Base-by-base conservation (phyloP, 768 basidiomycete species). In the Lactifluus pinguis region DNA sequence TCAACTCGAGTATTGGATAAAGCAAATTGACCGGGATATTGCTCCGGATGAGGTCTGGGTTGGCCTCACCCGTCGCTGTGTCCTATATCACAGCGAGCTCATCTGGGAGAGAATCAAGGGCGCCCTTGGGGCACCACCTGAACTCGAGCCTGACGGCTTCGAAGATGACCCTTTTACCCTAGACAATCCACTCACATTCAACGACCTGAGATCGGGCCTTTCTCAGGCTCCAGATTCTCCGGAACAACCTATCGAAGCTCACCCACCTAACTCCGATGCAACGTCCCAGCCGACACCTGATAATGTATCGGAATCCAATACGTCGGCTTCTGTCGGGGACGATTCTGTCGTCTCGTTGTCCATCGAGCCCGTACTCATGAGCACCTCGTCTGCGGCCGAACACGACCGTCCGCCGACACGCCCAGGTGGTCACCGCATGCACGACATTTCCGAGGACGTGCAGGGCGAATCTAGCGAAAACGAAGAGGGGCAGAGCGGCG, bases 51-150 rank as follows among this genome's bases (percentile, higher is more conserved):
- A 79, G 19, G 68, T 83, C 34, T 97, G 91, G 90, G 82, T 86
- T 49, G 76, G 79, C 67, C 80, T 81, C 10, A 81, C 84, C 0
- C 84, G 91, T n/a, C 79, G 78, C 57, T 92, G 91, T 67, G 81
- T 95, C 66, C 76, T 88, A 21, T 73, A 81, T 29, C 86, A 85
- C 65, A 87, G 85, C 14, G 92, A 95, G 68, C 82, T 92, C 44
- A 85, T 95, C 57, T 97, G 93, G 93, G 92, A 95, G 71, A 82
- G 92, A 59, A 76, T 95, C 68, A 94, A 93, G 68, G 87, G 84
- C 34, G 92, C 89, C 0, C 76, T 97, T 1, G 93, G 93, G 5
- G 86, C 93, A 5, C 92, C 93, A 10, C 86, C 86, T 0, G 92
- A 95, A 67, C 76, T 95, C 21, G 86, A 91, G 65, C 72, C 83